phyloP scores from a whole-genome alignment of 169 alveolate genomes.

The Neospora caninum region DNA sequence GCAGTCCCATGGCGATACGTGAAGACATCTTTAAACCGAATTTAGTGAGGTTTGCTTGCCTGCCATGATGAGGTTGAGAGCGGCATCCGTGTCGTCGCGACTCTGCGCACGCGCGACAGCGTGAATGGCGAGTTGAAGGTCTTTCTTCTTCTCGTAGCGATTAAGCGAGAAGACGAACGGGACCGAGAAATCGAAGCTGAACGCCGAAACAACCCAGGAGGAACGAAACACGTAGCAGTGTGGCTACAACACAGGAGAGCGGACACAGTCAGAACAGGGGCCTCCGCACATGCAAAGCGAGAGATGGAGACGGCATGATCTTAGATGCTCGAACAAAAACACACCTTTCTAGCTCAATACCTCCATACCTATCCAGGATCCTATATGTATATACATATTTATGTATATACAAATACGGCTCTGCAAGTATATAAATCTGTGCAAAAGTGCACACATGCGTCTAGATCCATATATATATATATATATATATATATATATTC shows the following conservation, averaged over 20 bases:
- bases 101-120: conserved; percentile 78
- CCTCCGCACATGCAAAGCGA: too few species aligned
- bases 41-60: conserved; percentile 51
- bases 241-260: too few species aligned
- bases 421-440: too few species aligned
- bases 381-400: neutral
- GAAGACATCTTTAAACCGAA: too few species aligned
- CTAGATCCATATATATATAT: neutral
- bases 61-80: conserved; percentile 58
- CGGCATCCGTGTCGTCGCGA: conserved; percentile 47
- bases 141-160: conserved; percentile 91
- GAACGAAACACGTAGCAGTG: too few species aligned
- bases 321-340: too few species aligned
- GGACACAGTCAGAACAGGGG: too few species aligned
- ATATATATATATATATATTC: neutral
- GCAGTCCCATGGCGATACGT: too few species aligned
- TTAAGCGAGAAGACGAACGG: conserved; percentile 71
- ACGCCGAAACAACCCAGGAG: too few species aligned
- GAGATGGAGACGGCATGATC: too few species aligned
- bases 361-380: neutral
- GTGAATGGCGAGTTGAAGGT: conserved; percentile 85
- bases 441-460: neutral
- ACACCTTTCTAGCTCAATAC: too few species aligned
- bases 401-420: neutral
- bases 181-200: conserved; percentile 38